Evolutionary conservation across 2,329 filamentous ascomycete genomes (phyloP).

Genomic region (Colletotrichum aenigma): DNA sequence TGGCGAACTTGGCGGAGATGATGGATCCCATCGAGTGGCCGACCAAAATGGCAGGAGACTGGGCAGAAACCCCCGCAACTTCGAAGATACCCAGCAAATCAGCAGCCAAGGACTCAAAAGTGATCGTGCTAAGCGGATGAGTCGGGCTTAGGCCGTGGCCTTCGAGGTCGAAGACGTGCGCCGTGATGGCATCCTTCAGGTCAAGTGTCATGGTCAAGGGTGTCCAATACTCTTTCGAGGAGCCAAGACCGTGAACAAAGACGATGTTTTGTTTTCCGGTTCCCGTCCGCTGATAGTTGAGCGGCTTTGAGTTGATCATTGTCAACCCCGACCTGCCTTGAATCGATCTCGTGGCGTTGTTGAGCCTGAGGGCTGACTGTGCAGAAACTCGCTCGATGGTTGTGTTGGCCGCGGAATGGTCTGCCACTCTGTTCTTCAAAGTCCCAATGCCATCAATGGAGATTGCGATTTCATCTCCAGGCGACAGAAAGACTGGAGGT

Average conservation of each 20-base stretch:
- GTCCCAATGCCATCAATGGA: constrained; percentile 44
- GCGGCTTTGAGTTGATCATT: constrained; percentile 40
- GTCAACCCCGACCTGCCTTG: constrained; percentile 32
- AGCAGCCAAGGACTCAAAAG: constrained; percentile 44
- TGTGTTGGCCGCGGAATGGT: constrained; percentile 24
- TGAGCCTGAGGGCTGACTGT: not conserved
- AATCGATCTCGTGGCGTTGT: constrained; percentile 22
- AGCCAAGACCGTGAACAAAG: constrained; percentile 62
- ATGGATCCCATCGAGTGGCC: constrained; percentile 58
- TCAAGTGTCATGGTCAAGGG: constrained; percentile 44
- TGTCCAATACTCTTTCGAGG: constrained; percentile 45
- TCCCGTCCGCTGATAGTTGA: constrained; percentile 40
- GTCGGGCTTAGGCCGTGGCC: constrained; percentile 61
- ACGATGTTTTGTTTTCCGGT: constrained; percentile 36
- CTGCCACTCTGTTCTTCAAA: constrained; percentile 41
- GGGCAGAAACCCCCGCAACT: constrained; percentile 29
- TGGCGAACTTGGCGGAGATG: constrained; percentile 46
- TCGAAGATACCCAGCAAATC: constrained; percentile 46
- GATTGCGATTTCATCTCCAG: constrained; percentile 45
- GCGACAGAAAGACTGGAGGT: constrained; percentile 43
- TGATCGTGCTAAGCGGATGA: constrained; percentile 43
- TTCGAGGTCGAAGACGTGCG: constrained; percentile 58
- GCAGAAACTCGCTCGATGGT: constrained; percentile 26
- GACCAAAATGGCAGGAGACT: constrained; percentile 42
- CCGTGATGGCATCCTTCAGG: constrained; percentile 31